Base-by-base conservation (phyloP, 2,329 filamentous ascomycete species). In the Westerdykella aurantiaca region DNA sequence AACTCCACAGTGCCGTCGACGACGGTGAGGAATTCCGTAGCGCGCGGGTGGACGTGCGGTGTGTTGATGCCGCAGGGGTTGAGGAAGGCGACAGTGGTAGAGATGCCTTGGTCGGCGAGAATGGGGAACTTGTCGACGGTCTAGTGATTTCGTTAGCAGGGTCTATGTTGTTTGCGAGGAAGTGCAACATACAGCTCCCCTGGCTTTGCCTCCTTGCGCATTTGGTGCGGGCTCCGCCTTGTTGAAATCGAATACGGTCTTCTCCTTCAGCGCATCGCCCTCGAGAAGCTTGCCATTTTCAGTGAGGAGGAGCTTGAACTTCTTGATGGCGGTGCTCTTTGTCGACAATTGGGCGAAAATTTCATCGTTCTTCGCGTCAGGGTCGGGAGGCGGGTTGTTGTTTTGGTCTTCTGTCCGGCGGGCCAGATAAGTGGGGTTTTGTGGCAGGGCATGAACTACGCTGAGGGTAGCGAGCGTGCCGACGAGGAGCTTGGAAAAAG, bases 231-330 rank as follows among this genome's bases (percentile, higher is more conserved):
- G 67, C 13, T 49, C 46, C 14, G 71, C 70, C 47, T 65, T 58
- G 49, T 79, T 64, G 53, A 76, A 74, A 61, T 75, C 75, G 75
- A 88, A 89, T 61, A 82, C 85, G 69, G 85, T 79, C 58, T 56
- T 37, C 11, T 57, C 52, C 38, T 53, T 55, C 22, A 71, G 51
- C 4, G 53, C 57, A 2, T 64, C 58, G 11, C 49, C 56, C 5
- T 56, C 50, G 35, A 68, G 56, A 7, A 70, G 58, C 7, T 56
- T 42, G 39, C 63, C 62, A 10, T 56, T 50, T 10, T 44, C 44
- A 21, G 61, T 60, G 9, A 70, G 55, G 33, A 70, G 58, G 11
- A 53, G 49, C 42, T 69, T 62, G 55, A 68, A 69, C 29, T 63
- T 61, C 46, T 69, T 67, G 51, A 69, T 57, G 9, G 64, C 58